Evolutionary conservation across 2,329 filamentous ascomycete genomes (phyloP), one percentile per base, ranked within the genome.

Genomic region (Microsporum ferrugineum): DNA sequence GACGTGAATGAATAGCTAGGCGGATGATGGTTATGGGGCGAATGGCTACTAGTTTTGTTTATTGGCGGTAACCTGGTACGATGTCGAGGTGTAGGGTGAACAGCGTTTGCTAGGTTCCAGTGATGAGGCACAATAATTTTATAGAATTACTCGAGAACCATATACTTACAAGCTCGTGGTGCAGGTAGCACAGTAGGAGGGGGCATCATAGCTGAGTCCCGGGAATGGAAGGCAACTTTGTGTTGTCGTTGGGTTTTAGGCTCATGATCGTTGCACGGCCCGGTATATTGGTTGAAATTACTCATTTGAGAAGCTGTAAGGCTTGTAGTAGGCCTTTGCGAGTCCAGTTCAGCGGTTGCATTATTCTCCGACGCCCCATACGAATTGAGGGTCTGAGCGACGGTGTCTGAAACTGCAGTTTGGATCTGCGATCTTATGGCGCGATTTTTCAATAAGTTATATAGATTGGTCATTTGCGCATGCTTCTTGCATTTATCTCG

Each of bases 401-500:
- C 79, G 8, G 79, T 75, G 57, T 84, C 77, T 2, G 79, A 80
- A 23, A 82, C 82, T 5, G 82, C 82, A 17, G 74, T 74, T 60
- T 82, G 79, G 62, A 84, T 78, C 10, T 81, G 77, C 1, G 78
- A 77, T 36, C 75, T 74, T 73, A 82, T 79, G 8, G 82, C 77
- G 62, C 80, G 79, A 33, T 78, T 76, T 67, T 85, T 85, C 45
- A 85, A 71, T 10, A 77, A 68, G 53, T 82, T 78, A 66, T 85
- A 85, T 27, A 82, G 73, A 63, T 80, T 80, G 57, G 90, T 88
- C 2, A 84, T 82, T 63, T 89, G 86, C 3, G 84, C 74, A 2
- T 88, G 80, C 62, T 85, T 87, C 55, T 82, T 84, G 65, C 77
- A 84, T 71, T 92, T 94, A 27, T 91, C 86, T 60, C 82, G 82